phyloP scores from a whole-genome alignment of 495 filamentous ascomycete genomes.

The Daldinia bambusicola region DNA sequence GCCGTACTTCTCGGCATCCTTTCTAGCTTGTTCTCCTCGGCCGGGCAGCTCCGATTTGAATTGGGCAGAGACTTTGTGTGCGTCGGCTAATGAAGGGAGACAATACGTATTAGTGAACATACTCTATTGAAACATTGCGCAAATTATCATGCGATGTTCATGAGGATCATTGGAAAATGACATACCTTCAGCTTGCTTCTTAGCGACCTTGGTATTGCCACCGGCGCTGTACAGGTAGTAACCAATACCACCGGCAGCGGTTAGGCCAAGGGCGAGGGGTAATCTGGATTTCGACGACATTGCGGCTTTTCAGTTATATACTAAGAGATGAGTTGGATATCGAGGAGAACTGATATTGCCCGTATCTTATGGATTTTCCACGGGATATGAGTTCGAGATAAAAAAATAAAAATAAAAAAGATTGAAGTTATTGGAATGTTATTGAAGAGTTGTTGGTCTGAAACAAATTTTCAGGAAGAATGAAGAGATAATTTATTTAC shows the following conservation, averaged over 20 bases:
- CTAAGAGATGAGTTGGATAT: conserved; percentile 7
- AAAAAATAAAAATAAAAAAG: not conserved
- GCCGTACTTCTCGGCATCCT: conserved; percentile 55
- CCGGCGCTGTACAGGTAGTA: conserved; percentile 95
- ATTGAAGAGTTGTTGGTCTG: conserved; percentile 27
- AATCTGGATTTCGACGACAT: conserved; percentile 66
- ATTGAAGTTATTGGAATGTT: conserved; percentile 18
- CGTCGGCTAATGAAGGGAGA: conserved; percentile 63
- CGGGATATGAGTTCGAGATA: not conserved
- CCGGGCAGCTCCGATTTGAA: conserved; percentile 69
- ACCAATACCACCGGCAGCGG: conserved; percentile 72
- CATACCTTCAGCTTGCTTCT: conserved; percentile 83
- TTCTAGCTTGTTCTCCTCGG: conserved; percentile 51
- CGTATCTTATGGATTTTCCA: not conserved
- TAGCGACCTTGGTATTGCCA: conserved; percentile 80
- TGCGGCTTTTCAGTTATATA: conserved; percentile 29
- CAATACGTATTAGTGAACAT: conserved; percentile 26
- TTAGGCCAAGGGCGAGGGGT: conserved; percentile 68
- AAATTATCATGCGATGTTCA: not conserved
- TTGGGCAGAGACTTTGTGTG: conserved; percentile 69
- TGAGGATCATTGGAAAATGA: not conserved
- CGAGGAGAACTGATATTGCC: conserved; percentile 3
- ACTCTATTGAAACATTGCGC: not conserved
- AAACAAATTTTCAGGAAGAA: conserved; percentile 13
- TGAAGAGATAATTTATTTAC: conserved; percentile 22